Evolutionary conservation across 2,329 filamentous ascomycete genomes (phyloP).

Genomic region (Ceratocystiopsis minuta): DNA sequence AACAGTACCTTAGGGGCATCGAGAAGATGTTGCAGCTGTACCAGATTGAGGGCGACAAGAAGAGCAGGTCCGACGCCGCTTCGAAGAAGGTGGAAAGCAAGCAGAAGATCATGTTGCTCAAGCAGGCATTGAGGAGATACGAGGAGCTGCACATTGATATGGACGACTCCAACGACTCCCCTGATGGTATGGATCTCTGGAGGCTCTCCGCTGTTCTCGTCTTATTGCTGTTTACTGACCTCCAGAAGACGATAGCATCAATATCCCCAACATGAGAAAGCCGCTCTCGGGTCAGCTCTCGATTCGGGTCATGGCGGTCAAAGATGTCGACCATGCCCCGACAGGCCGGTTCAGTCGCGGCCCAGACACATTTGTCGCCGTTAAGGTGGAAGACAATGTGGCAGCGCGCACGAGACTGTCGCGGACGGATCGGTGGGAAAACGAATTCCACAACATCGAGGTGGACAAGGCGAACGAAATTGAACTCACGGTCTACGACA

Average conservation of each 20-base stretch:
- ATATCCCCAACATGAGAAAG: constrained; percentile 84
- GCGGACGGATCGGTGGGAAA: constrained; percentile 76
- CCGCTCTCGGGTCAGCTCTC: constrained; percentile 83
- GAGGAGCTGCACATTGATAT: constrained; percentile 94
- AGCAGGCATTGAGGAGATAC: constrained; percentile 90
- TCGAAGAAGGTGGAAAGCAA: constrained; percentile 83
- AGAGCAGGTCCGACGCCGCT: constrained; percentile 86
- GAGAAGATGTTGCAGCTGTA: constrained; percentile 99
- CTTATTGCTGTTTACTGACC: constrained; percentile 12
- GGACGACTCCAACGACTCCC: constrained; percentile 42
- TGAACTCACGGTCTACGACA: constrained; percentile 94
- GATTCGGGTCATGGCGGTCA: constrained; percentile 72
- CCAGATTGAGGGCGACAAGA: constrained; percentile 90
- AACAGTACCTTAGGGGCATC: constrained; percentile 96
- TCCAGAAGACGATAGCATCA: constrained; percentile 75
- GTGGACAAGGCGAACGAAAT: constrained; percentile 99
- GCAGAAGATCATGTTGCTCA: constrained; percentile 90
- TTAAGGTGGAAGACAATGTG: constrained; percentile 91
- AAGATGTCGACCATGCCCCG: constrained; percentile 85
- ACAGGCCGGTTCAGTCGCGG: constrained; percentile 71
- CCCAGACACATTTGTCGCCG: constrained; percentile 85
- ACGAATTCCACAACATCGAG: constrained; percentile 78
- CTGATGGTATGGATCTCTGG: constrained; percentile 51
- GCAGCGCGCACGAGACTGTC: constrained; percentile 76
- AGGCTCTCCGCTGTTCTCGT: too few relatives aligned